These are phyloP conservation scores for Nannizziopsis barbatae DNA, from an alignment of 2,329 filamentous ascomycete genomes.

Conservation along the genomic window DNA sequence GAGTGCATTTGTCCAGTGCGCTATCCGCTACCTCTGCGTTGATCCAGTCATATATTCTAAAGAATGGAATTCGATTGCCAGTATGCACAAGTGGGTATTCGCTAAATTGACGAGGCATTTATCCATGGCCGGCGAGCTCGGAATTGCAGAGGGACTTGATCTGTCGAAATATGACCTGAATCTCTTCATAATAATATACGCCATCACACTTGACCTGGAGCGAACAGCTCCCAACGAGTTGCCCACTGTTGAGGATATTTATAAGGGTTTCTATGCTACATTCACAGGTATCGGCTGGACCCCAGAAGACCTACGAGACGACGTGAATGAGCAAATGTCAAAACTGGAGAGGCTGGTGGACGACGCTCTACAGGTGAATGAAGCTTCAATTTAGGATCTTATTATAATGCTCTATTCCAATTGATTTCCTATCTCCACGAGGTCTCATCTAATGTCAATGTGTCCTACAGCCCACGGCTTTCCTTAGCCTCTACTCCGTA, in stretches of 20 bases:
- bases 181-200: constrained; percentile 27
- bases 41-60: constrained; percentile 43
- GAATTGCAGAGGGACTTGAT: constrained; percentile 20
- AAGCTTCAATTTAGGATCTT: background rate
- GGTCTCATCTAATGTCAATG: no score
- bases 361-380: constrained; percentile 14
- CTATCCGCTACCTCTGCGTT: constrained; percentile 42
- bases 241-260: constrained; percentile 24
- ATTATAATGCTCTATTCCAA: background rate
- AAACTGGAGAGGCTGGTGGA: constrained; percentile 36
- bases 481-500: no score
- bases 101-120: constrained; percentile 17
- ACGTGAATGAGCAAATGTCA: constrained; percentile 35
- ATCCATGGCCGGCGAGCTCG: constrained; percentile 19
- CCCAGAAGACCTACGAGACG: constrained; percentile 12
- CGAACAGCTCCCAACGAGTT: constrained; percentile 21
- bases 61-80: constrained; percentile 43
- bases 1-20: constrained; percentile 41
- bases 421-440: background rate
- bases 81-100: constrained; percentile 36
- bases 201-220: constrained; percentile 24
- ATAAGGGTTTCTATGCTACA: background rate
- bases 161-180: constrained; percentile 21
- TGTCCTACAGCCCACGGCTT: no score
- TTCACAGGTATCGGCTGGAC: background rate